Evolutionary conservation across 257 asterid species (phyloP).

Genomic region (Salvia rosmarinus): DNA sequence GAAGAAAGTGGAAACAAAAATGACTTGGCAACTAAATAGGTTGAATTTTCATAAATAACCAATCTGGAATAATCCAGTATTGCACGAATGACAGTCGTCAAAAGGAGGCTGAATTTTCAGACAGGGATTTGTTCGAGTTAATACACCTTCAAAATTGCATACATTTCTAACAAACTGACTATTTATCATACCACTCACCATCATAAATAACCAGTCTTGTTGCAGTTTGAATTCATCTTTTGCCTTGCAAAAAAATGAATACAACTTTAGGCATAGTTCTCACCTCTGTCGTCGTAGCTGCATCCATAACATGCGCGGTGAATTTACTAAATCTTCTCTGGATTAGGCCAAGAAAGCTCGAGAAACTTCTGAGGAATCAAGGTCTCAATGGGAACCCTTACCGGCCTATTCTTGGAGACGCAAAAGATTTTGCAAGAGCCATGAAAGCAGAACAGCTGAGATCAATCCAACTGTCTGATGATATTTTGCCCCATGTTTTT

Average conservation of each 20-base stretch:
- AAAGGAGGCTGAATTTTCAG: background rate
- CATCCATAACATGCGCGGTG: background rate
- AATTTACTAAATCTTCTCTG: constrained; percentile 31
- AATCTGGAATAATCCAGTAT: no score
- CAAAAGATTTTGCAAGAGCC: constrained; percentile 21
- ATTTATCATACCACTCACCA: background rate
- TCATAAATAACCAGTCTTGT: background rate
- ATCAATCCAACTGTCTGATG: constrained; percentile 37
- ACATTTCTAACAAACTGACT: background rate
- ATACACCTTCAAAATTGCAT: background rate
- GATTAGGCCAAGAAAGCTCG: constrained; percentile 43
- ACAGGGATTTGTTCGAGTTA: background rate
- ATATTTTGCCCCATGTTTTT: constrained; percentile 28
- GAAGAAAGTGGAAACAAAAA: no score
- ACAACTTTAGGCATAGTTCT: background rate
- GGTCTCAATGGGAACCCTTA: constrained; percentile 42
- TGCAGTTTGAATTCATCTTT: background rate
- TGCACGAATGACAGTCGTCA: no score
- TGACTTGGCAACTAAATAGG: no score
- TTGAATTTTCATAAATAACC: no score
- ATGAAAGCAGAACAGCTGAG: constrained; percentile 21
- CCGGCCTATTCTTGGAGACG: constrained; percentile 40
- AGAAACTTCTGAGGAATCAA: constrained; percentile 37
- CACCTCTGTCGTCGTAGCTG: constrained; percentile 15
- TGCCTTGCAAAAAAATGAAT: background rate